Evolutionary conservation across 768 basidiomycete genomes (phyloP), one percentile per base, ranked within the genome.

Genomic region (Hydnomerulius pinastri): DNA sequence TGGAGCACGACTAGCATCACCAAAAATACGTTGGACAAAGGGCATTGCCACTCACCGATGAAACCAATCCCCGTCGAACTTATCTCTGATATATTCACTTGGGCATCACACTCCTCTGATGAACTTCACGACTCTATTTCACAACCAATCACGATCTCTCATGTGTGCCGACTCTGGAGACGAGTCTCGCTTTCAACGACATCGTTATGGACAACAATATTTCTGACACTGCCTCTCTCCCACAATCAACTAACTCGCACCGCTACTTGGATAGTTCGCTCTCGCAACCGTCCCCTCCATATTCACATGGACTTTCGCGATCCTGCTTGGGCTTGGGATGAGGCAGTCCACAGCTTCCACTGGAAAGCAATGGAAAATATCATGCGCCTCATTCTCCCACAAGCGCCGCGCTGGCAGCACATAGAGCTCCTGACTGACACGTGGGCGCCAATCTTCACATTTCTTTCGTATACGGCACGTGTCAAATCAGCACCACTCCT

Each of bases 301-400:
- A 71, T 85, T 39, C 62, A 74, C 38, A 71, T 84, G 54, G 82
- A 85, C 59, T 73, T 84, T 55, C 80, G 83, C 15, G 83, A 85
- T 64, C 76, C 77, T 2, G 56, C 63, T 17, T 83, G 82, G 77
- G 68, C 77, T 43, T 84, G 80, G 79, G 73, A 77, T 35, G 63
- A 70, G 43, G 51, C 66, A 1, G 75, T 79, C 46, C 76, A 79
- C 10, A 48, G 59, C 1, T 82, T 83, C 52, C 55, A 50, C 4
- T 72, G 68, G 64, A 59, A 71, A 39, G 71, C 54, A 17, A 78
- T 83, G 77, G 70, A 77, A 40, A 54, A 64, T 12, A 61, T 81
- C 29, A 67, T 83, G 50, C 70, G 66, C 13, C 63, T 77, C 25
- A 64, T 84, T 9, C 57, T 78, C 7, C 71, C 74, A 11, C 76